These are phyloP conservation scores for Leavenworthia alabamica DNA, from an alignment of 345 rosid genomes.

Conservation along the genomic window DNA sequence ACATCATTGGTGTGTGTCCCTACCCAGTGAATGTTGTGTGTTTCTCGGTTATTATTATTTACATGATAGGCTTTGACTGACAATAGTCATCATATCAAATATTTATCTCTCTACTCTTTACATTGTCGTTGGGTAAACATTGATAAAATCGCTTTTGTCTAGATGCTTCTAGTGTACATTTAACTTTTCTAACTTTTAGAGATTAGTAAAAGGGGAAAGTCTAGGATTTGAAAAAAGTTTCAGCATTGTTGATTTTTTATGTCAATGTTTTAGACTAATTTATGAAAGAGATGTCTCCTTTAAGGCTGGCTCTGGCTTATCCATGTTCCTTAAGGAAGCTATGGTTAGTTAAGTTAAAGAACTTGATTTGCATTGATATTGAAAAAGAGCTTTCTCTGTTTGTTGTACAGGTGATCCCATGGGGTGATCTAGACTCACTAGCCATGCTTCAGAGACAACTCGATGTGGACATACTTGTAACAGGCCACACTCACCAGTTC, in stretches of 20 bases:
- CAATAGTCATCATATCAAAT: neutral
- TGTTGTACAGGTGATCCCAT: conserved; percentile 67
- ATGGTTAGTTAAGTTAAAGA: neutral
- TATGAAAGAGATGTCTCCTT: neutral
- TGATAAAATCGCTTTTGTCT: neutral
- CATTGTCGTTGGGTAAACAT: neutral
- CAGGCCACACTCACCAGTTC: conserved; percentile 96
- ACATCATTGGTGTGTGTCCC: neutral
- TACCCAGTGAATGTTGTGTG: neutral
- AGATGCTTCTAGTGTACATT: neutral
- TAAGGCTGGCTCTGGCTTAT: neutral
- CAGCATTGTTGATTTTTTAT: neutral
- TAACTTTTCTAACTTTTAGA: neutral
- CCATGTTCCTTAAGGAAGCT: neutral
- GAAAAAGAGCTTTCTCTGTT: neutral
- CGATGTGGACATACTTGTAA: conserved; percentile 89
- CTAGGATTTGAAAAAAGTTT: neutral
- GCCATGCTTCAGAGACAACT: conserved; percentile 96
- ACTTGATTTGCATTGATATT: neutral
- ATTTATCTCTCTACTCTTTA: neutral
- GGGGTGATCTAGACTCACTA: conserved; percentile 94
- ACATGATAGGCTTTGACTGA: neutral
- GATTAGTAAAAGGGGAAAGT: neutral
- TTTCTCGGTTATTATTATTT: neutral
- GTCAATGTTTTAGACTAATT: neutral